A percentile compares a stretch with the other conserved stretches of the same genome.
Conservation (phyloP, 2,329 filamentous ascomycete genomes). For the Pseudogymnoascus sp. region DNA sequence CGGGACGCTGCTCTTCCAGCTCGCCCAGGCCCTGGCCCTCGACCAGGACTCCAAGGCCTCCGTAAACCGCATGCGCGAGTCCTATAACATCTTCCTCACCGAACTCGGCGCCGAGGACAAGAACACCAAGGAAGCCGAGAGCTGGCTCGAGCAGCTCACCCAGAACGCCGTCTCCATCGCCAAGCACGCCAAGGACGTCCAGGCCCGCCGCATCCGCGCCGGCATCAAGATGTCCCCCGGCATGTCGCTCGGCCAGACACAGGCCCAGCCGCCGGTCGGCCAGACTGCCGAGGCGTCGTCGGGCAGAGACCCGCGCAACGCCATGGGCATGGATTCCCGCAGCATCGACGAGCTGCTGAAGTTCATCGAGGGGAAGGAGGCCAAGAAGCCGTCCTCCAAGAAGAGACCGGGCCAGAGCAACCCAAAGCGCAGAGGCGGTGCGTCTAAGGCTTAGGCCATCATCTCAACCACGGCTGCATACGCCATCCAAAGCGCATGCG, state of each 20-base stretch:
- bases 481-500: neutral
- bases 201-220: conserved; percentile 63
- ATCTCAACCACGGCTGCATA: neutral
- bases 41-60: conserved; percentile 90
- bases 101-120: conserved; percentile 84
- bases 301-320: conserved; percentile 23
- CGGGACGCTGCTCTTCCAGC: conserved; percentile 91
- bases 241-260: conserved; percentile 45
- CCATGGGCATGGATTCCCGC: conserved; percentile 54
- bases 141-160: conserved; percentile 91
- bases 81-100: conserved; percentile 86
- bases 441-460: neutral
- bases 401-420: conserved; percentile 46
- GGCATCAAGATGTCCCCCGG: conserved; percentile 60
- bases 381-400: conserved; percentile 42
- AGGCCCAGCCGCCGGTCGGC: conserved; percentile 54
- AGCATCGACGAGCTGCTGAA: conserved; percentile 90
- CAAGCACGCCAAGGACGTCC: conserved; percentile 82
- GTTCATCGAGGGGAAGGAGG: conserved; percentile 77
- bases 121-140: conserved; percentile 97
- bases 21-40: conserved; percentile 89
- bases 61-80: conserved; percentile 89
- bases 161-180: conserved; percentile 91
- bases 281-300: conserved; percentile 42
- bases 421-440: conserved; percentile 43